Evolutionary conservation across 805 yeast genomes (phyloP).

Genomic region (Lachancea quebecensis): DNA sequence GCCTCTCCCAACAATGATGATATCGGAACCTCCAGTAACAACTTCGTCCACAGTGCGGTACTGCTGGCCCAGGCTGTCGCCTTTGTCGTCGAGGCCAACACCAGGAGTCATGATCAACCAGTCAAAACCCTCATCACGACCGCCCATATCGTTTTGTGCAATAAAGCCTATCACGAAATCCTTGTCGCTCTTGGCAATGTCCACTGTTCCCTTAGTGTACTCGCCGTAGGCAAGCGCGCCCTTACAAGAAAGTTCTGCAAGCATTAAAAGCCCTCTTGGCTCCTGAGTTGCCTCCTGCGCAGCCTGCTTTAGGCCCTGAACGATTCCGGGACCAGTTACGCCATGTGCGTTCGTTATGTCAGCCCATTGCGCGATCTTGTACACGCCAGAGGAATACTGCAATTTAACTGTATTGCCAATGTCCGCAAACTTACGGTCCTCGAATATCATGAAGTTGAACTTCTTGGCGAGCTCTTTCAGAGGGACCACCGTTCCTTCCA

Average conservation of each 20-base stretch:
- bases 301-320: slow-evolving; percentile 79
- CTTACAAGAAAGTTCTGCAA: slow-evolving; percentile 90
- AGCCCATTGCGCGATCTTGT: slow-evolving; percentile 87
- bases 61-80: slow-evolving; percentile 94
- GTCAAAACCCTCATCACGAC: slow-evolving; percentile 77
- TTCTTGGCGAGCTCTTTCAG: slow-evolving; percentile 64
- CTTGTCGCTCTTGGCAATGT: slow-evolving; percentile 78
- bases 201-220: slow-evolving; percentile 81
- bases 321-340: slow-evolving; percentile 92
- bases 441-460: slow-evolving; percentile 86
- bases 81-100: slow-evolving; percentile 94
- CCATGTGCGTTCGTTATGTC: slow-evolving; percentile 98
- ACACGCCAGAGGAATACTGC: slow-evolving; percentile 87
- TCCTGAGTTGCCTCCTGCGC: slow-evolving; percentile 58
- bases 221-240: slow-evolving; percentile 92
- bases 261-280: slow-evolving; percentile 86
- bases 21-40: slow-evolving; percentile 77
- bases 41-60: slow-evolving; percentile 89
- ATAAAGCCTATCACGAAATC: slow-evolving; percentile 94
- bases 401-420: slow-evolving; percentile 95
- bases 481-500: slow-evolving; percentile 73
- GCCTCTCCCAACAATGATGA: slow-evolving; percentile 98
- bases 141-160: slow-evolving; percentile 86
- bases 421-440: slow-evolving; percentile 97
- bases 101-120: slow-evolving; percentile 98